A percentile compares a stretch with the other conserved stretches of the same genome.
Evolutionary conservation across 139 green algal genomes (phyloP).

Genomic region (Gonium pectorale): DNA sequence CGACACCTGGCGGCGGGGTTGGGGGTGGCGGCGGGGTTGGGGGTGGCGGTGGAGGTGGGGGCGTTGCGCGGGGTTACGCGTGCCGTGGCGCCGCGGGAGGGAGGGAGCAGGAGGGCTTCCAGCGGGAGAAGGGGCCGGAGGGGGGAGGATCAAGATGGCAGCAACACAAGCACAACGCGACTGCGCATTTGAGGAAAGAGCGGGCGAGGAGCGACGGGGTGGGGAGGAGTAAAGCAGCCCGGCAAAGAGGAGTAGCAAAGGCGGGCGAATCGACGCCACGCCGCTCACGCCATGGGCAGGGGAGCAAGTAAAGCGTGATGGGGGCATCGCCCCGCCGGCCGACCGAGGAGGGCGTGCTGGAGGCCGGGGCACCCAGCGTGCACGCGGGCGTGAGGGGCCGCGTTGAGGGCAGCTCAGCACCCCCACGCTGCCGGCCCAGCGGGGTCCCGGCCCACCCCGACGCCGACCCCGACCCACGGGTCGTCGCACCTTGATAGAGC

Average conservation of each 20-base stretch:
- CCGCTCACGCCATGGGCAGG: background rate
- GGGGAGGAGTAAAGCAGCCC: too few species aligned
- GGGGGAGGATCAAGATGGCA: background rate
- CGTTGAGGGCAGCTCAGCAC: too few species aligned
- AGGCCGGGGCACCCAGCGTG: too few species aligned
- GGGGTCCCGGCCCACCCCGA: background rate
- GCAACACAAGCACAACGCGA: background rate
- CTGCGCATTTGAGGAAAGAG: background rate
- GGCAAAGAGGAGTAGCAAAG: too few species aligned
- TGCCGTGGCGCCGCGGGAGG: too few species aligned
- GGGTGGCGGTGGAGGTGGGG: background rate
- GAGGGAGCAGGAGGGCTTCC: background rate
- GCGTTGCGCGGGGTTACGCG: too few species aligned
- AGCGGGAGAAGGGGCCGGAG: background rate
- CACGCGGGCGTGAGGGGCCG: too few species aligned
- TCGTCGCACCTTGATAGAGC: constrained; percentile 38
- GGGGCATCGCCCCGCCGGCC: background rate
- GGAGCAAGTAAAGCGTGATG: background rate
- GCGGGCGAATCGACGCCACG: too few species aligned
- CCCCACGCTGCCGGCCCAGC: background rate
- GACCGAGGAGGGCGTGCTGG: background rate
- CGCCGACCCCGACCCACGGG: background rate
- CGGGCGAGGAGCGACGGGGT: too few species aligned
- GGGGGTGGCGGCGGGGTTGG: background rate
- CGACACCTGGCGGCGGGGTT: background rate